Conservation (phyloP, 495 filamentous ascomycete genomes). For the Penicillium lagena region DNA sequence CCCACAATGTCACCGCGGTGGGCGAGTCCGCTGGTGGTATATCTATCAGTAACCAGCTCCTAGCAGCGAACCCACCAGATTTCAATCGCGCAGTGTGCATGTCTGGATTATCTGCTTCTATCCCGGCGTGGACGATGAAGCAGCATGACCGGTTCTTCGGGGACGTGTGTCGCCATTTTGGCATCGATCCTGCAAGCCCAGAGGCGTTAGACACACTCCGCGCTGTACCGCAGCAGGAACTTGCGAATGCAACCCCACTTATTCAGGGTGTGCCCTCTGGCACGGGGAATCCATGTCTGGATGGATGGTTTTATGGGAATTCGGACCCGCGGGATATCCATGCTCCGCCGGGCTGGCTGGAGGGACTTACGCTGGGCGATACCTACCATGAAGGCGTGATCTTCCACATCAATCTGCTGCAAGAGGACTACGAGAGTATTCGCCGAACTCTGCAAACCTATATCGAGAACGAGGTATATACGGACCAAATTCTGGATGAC, state of each 20-base stretch:
- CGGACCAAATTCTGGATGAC: conserved; percentile 12
- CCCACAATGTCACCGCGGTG: conserved; percentile 54
- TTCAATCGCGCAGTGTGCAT: conserved; percentile 24
- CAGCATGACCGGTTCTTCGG: conserved; percentile 18
- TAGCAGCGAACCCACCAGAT: conserved; percentile 6
- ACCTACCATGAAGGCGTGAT: conserved; percentile 28
- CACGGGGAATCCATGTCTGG: conserved; percentile 23
- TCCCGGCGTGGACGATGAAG: conserved; percentile 18
- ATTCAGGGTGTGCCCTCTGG: conserved; percentile 20
- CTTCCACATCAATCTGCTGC: conserved; percentile 21
- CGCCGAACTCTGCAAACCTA: conserved; percentile 4
- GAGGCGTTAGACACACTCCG: conserved; percentile 15
- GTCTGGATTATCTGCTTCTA: conserved; percentile 17
- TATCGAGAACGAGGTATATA: conserved; percentile 7
- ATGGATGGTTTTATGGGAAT: conserved; percentile 22
- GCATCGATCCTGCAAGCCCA: conserved; percentile 5
- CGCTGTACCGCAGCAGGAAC: conserved; percentile 17
- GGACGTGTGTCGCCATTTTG: conserved; percentile 15
- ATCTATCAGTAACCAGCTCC: conserved; percentile 55
- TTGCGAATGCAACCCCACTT: conserved; percentile 18
- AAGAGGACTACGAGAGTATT: conserved; percentile 14
- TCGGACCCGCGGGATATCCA: conserved; percentile 11
- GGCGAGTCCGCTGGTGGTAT: conserved; percentile 61
- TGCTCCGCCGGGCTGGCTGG: conserved; percentile 17
- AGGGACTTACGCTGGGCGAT: conserved; percentile 24